A percentile compares a stretch with the other conserved stretches of the same genome.
These are phyloP conservation scores for Carallia pectinifolia DNA, from an alignment of 345 rosid genomes.

Conservation along the genomic window DNA sequence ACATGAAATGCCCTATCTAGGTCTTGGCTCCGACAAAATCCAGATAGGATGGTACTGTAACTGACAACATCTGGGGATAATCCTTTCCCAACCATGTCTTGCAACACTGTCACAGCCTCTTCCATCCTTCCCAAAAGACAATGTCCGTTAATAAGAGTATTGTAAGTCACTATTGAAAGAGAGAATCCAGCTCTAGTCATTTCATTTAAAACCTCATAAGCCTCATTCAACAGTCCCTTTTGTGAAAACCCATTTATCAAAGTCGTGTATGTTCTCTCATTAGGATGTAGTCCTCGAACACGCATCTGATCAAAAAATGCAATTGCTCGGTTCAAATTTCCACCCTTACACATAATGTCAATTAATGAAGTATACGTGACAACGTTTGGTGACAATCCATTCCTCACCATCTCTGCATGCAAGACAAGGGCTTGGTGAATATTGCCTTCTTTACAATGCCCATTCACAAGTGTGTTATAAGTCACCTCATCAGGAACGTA, in stretches of 20 bases:
- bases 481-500: conserved; percentile 70
- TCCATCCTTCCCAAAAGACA: conserved; percentile 64
- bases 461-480: conserved; percentile 76
- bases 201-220: conserved; percentile 52
- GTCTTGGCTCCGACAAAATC: conserved; percentile 59
- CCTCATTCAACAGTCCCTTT: conserved; percentile 60
- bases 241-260: conserved; percentile 81
- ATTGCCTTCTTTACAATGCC: conserved; percentile 74
- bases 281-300: conserved; percentile 69
- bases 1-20: conserved; percentile 59
- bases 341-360: conserved; percentile 74
- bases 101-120: conserved; percentile 51
- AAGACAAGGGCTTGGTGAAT: conserved; percentile 80
- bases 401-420: conserved; percentile 67
- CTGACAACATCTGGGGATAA: conserved; percentile 72
- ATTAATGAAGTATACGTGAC: conserved; percentile 82
- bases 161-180: conserved; percentile 82
- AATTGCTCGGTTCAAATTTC: conserved; percentile 74
- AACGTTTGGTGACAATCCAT: conserved; percentile 78
- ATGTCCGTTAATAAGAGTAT: conserved; percentile 73
- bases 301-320: conserved; percentile 84
- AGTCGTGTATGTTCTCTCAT: conserved; percentile 77
- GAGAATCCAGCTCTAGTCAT: conserved; percentile 61
- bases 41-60: conserved; percentile 74
- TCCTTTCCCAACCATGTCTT: conserved; percentile 57